A percentile compares a stretch with the other conserved stretches of the same genome.
These are phyloP conservation scores for Phytopythium delawarense DNA, from an alignment of 352 stramenopile genomes.

Conservation along the genomic window DNA sequence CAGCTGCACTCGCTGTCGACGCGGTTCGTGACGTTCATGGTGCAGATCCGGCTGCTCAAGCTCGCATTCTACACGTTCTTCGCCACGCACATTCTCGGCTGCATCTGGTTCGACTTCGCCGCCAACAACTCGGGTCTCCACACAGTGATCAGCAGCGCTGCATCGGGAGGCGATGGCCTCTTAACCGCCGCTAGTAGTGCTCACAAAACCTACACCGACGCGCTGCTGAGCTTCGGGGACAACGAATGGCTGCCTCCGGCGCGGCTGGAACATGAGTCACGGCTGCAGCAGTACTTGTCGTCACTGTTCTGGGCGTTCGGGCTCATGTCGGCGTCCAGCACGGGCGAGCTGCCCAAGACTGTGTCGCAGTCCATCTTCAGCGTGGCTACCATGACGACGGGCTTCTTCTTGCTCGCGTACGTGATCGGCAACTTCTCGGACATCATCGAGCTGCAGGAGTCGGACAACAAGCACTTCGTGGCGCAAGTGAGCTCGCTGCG, in stretches of 20 bases:
- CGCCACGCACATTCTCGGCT: constrained; percentile 47
- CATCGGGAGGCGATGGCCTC: not conserved
- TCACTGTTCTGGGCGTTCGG: constrained; percentile 57
- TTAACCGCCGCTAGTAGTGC: not conserved
- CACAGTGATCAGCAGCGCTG: constrained; percentile 5
- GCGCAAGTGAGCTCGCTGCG: constrained; percentile 52
- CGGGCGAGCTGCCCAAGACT: constrained; percentile 44
- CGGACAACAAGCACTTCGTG: constrained; percentile 54
- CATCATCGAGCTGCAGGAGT: constrained; percentile 51
- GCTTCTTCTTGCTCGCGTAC: constrained; percentile 61
- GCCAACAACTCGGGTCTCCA: constrained; percentile 39
- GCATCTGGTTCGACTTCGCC: constrained; percentile 59
- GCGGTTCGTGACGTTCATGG: constrained; percentile 50
- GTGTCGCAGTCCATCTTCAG: constrained; percentile 50
- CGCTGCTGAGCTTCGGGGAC: constrained; percentile 9
- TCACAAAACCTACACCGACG: not conserved
- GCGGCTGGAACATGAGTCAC: constrained; percentile 13
- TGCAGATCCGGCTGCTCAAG: constrained; percentile 44
- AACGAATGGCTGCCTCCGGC: constrained; percentile 10
- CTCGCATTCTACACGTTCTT: constrained; percentile 59
- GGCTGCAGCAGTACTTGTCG: constrained; percentile 39
- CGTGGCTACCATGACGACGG: constrained; percentile 48
- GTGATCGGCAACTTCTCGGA: constrained; percentile 58
- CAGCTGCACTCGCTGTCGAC: constrained; percentile 43
- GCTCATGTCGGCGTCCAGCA: constrained; percentile 49